These are phyloP conservation scores for Coemansia sp. DNA, from an alignment of 192 early-diverging fungal genomes.

Conservation along the genomic window DNA sequence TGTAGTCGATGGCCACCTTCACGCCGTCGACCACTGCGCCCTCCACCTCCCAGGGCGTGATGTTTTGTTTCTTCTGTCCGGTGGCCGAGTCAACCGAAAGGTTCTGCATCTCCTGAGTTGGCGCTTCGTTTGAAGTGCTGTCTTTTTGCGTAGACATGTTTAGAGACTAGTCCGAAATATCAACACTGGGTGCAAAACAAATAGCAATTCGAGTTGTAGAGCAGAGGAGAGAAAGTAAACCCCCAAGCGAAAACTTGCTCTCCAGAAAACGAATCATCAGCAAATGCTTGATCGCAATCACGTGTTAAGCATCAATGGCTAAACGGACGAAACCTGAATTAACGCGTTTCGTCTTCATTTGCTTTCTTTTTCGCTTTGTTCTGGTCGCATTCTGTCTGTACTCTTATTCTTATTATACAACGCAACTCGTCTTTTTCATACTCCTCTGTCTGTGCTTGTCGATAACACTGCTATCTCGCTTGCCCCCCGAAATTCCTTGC, in stretches of 20 bases:
- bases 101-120: slow-evolving; percentile 14
- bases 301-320: too few relatives aligned
- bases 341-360: not conserved
- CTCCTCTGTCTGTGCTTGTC: not conserved
- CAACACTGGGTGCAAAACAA: not conserved
- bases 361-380: not conserved
- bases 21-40: slow-evolving; percentile 89
- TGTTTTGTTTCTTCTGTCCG: slow-evolving; percentile 23
- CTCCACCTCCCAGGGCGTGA: slow-evolving; percentile 94
- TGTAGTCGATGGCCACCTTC: slow-evolving; percentile 87
- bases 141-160: not conserved
- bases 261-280: too few relatives aligned
- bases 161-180: not conserved
- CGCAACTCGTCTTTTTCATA: not conserved
- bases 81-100: slow-evolving; percentile 5
- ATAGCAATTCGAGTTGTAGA: not conserved
- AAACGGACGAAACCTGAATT: too few relatives aligned
- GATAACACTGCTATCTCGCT: not conserved
- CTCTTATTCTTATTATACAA: not conserved
- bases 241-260: too few relatives aligned
- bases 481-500: too few relatives aligned
- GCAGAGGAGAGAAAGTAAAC: not conserved
- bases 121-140: not conserved
- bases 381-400: not conserved
- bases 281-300: too few relatives aligned